Percentiles rank a stretch among this genome's conserved stretches.
Evolutionary conservation across 805 yeast genomes (phyloP).

Genomic region (Cyberlindnera xylosilytica): DNA sequence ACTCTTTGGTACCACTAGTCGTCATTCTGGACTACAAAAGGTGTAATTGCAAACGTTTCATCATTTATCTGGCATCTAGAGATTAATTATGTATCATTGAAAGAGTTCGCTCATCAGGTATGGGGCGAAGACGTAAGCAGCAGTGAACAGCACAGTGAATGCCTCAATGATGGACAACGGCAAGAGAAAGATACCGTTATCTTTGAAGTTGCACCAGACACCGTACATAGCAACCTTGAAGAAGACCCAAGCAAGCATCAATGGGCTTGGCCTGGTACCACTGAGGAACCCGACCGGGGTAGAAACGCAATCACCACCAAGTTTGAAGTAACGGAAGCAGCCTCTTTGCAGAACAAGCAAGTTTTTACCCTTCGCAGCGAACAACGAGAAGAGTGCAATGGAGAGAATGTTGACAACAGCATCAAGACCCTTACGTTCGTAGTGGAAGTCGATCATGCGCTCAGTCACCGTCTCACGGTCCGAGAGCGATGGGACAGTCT

Average conservation of each 20-base stretch:
- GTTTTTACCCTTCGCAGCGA: constrained; percentile 77
- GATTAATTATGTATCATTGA: constrained; percentile 8
- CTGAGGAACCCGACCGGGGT: constrained; percentile 83
- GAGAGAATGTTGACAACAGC: constrained; percentile 88
- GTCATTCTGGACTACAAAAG: too few species aligned
- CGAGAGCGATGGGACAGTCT: constrained; percentile 45
- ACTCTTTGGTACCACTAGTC: too few species aligned
- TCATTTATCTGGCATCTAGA: neutral
- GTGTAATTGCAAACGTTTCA: neutral
- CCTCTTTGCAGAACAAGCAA: constrained; percentile 76
- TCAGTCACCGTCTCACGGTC: constrained; percentile 56
- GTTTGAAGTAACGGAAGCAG: constrained; percentile 80
- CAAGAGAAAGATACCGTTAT: constrained; percentile 61
- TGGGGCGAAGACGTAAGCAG: constrained; percentile 77
- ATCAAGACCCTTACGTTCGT: constrained; percentile 72
- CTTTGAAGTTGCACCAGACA: constrained; percentile 62
- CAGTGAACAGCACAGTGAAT: constrained; percentile 65
- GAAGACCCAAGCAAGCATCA: constrained; percentile 76
- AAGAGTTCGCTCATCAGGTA: constrained; percentile 41
- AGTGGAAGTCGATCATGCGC: constrained; percentile 65
- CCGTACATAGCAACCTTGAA: constrained; percentile 87
- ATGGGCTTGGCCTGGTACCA: constrained; percentile 78
- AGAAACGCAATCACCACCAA: constrained; percentile 76
- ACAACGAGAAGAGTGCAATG: constrained; percentile 82
- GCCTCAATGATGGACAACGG: constrained; percentile 73